phyloP scores from a whole-genome alignment of 208 protist genomes.

The Crithidia acanthocephali region DNA sequence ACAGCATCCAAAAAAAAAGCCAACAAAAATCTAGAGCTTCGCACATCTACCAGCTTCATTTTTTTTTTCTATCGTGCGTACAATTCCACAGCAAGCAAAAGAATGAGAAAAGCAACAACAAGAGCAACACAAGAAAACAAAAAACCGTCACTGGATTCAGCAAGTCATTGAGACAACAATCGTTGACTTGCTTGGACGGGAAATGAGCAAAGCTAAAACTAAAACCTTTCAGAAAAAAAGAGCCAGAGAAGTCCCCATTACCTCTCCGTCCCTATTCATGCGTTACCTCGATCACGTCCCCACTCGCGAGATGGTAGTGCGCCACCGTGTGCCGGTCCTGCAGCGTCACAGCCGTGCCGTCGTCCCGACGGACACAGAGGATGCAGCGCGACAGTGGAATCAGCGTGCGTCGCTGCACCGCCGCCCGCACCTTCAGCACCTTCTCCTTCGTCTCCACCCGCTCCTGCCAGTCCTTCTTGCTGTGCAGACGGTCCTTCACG shows the following conservation, averaged over 20 bases:
- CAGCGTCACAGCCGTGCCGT: conserved; percentile 32
- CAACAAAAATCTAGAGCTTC: too few relatives aligned
- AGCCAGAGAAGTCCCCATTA: too few relatives aligned
- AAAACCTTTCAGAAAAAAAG: neutral
- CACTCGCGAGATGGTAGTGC: conserved; percentile 76
- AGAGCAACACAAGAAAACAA: too few relatives aligned
- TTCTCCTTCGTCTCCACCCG: conserved; percentile 66
- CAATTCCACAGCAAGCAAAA: neutral
- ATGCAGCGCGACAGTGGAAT: conserved; percentile 87
- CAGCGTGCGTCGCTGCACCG: conserved; percentile 78
- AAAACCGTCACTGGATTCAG: too few relatives aligned
- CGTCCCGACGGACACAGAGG: conserved; percentile 35
- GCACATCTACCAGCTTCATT: too few relatives aligned
- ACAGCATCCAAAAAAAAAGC: too few relatives aligned
- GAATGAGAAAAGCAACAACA: too few relatives aligned
- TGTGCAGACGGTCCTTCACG: conserved; percentile 40
- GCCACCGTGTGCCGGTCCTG: conserved; percentile 74
- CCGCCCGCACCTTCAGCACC: conserved; percentile 74
- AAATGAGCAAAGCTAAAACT: neutral
- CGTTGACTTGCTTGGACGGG: too few relatives aligned
- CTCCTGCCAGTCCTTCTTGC: conserved; percentile 73
- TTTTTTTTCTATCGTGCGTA: too few relatives aligned
- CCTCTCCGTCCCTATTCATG: too few relatives aligned
- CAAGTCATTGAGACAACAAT: too few relatives aligned
- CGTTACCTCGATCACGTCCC: conserved; percentile 71